Base-by-base conservation (phyloP, 306 rosid genomes). In the Cajanus cajan region DNA sequence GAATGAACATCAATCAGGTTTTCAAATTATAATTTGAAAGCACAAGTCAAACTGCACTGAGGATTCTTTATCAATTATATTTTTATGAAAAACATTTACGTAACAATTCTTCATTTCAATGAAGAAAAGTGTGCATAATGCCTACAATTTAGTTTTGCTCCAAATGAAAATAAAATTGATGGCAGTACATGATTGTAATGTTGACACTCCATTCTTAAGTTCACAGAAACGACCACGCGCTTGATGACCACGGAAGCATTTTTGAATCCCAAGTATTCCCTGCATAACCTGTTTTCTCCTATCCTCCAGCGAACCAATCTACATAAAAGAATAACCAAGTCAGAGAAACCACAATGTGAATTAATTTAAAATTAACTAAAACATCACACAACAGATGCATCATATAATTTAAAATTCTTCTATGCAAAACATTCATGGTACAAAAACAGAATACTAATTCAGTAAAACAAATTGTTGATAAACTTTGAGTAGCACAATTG, bases 221-320 rank as follows among this genome's bases (percentile, higher is more conserved):
- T 91, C 88, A 64, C 82, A 51, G 80, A 91, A 88, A 75, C 57
- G 68, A 57, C 31, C 69, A 47, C 90, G 94, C 33, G 93, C 93
- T 76, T 47, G 85, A 82, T 70, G 76, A 77, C 96, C 96, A 73
- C 98, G 99, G 73, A 91, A 85, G 84, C 77, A 84, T 80, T 91
- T 96, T 82, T 96, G 99, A 69, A 96, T 74, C 79, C 81, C 80
- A 16, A 90, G 21, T 79, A 85, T 73, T 78, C 93, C 94, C 52
- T 50, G 86, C 81, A 93, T 68, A 82, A 90, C 71, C 70, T 84
- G 87, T 31, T 77, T 83, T 79, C 94, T 93, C 85, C 75, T 89
- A 70, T 88, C 85, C 88, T 90, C 98, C 97, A 96, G 83, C 36
- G 74, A 78, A 82, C 43, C 83, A 77, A 93, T 87, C 99, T 96